These are phyloP conservation scores for Beauveria australis DNA, from an alignment of 2,329 filamentous ascomycete species.

Conservation along the genomic window DNA sequence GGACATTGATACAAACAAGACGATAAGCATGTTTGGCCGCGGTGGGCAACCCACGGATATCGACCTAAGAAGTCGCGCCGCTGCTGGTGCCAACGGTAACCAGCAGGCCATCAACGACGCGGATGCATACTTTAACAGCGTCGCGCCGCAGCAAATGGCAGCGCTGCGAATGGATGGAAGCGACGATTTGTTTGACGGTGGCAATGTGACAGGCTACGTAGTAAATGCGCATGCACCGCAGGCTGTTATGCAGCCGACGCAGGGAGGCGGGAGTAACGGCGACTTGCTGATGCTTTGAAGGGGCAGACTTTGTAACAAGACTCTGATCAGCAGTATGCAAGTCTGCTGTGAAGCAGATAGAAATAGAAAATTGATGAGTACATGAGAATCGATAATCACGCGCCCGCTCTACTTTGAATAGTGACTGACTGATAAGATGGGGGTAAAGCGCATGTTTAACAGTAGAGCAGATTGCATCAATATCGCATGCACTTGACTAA, in stretches of 20 bases:
- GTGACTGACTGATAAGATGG: not conserved
- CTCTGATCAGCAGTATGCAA: not conserved
- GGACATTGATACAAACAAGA: conserved; percentile 47
- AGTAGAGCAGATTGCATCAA: not conserved
- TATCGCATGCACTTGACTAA: not conserved
- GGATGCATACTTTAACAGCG: conserved; percentile 78
- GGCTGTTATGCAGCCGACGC: conserved; percentile 62
- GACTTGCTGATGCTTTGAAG: conserved; percentile 61
- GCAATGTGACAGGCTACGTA: conserved; percentile 51
- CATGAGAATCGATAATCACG: not conserved
- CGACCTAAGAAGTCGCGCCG: conserved; percentile 32
- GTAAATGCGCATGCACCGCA: conserved; percentile 78
- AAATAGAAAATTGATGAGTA: not conserved
- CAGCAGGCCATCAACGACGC: conserved; percentile 74
- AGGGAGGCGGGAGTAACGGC: conserved; percentile 56
- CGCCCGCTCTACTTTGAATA: not conserved
- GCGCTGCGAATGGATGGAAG: conserved; percentile 59
- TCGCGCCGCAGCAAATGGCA: conserved; percentile 67
- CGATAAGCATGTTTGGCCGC: conserved; percentile 48
- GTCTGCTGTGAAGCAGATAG: not conserved
- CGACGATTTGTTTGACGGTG: conserved; percentile 54
- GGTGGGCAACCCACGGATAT: conserved; percentile 44
- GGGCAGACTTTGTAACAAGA: not conserved
- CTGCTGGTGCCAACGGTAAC: conserved; percentile 28
- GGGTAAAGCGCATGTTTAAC: no score